Evolutionary conservation across 768 basidiomycete species (phyloP).

Genomic region (Rhizopogon vinicolor): DNA sequence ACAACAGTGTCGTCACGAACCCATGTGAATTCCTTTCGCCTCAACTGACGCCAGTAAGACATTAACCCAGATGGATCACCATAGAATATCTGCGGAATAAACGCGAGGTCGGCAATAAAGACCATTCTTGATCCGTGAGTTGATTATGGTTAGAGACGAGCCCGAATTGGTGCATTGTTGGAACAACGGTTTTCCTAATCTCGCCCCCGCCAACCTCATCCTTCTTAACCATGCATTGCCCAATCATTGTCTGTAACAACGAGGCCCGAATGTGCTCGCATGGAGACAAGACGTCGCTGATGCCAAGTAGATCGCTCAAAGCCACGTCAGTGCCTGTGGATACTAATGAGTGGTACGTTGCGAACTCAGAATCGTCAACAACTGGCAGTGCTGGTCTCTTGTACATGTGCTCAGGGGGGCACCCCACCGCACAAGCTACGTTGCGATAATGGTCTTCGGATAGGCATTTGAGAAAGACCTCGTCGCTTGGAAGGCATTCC

Average conservation of each 20-base stretch:
- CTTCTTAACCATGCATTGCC: not conserved
- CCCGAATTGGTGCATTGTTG: not conserved
- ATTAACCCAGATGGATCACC: no score
- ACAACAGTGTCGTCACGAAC: not conserved
- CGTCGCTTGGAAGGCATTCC: no score
- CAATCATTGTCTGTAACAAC: not conserved
- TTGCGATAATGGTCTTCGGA: no score
- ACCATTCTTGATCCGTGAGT: not conserved
- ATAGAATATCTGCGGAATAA: not conserved
- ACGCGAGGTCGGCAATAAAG: not conserved
- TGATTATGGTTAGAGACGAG: not conserved
- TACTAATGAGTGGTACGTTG: no score
- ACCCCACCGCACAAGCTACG: no score
- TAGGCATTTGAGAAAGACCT: no score
- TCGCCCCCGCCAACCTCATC: no score
- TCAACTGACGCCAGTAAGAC: not conserved
- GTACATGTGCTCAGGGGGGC: no score
- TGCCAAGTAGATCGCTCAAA: not conserved
- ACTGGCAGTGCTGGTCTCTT: no score
- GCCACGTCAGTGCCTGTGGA: no score
- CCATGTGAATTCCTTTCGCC: not conserved
- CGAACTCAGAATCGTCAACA: no score
- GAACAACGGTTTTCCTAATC: not conserved
- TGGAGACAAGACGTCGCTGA: not conserved
- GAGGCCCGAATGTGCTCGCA: not conserved